Percentiles rank a stretch among this genome's conserved stretches.
Evolutionary conservation across 1,284 basidiomycete species (phyloP).

Genomic region (Schizophyllum amplum): DNA sequence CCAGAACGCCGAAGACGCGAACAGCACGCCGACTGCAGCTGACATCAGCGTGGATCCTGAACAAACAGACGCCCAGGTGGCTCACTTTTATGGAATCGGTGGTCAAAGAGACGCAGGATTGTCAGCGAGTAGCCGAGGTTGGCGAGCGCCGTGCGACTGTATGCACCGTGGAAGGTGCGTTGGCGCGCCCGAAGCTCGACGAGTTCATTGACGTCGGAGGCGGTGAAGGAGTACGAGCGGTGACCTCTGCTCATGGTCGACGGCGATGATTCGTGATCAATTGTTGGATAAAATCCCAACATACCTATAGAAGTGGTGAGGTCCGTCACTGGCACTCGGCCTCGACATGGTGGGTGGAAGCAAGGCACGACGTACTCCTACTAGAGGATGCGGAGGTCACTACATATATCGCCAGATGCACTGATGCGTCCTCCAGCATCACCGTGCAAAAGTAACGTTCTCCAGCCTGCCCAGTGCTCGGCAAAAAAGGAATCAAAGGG

Average conservation of each 20-base stretch:
- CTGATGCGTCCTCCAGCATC: no score
- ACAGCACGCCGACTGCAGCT: conserved; percentile 62
- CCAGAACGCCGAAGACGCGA: conserved; percentile 51
- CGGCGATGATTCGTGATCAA: neutral
- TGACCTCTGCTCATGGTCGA: conserved; percentile 51
- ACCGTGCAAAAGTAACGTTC: no score
- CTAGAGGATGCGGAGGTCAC: no score
- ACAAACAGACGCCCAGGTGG: conserved; percentile 7
- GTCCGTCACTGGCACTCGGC: neutral
- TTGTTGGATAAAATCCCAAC: neutral
- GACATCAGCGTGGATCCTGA: neutral
- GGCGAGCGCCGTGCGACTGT: conserved; percentile 66
- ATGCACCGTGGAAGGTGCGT: conserved; percentile 77
- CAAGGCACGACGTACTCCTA: no score
- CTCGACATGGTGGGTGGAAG: neutral
- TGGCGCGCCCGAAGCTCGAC: conserved; percentile 72
- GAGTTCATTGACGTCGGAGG: conserved; percentile 55
- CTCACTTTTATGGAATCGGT: conserved; percentile 60
- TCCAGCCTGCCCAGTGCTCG: no score
- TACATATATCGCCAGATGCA: no score
- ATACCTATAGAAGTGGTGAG: neutral
- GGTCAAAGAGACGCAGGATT: conserved; percentile 70
- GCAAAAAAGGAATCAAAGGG: no score
- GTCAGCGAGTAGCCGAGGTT: conserved; percentile 70
- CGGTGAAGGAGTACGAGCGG: conserved; percentile 46